A percentile compares a stretch with the other conserved stretches of the same genome.
Evolutionary conservation across 805 yeast species (phyloP).

Genomic region (Teunomyces aglyptinius): DNA sequence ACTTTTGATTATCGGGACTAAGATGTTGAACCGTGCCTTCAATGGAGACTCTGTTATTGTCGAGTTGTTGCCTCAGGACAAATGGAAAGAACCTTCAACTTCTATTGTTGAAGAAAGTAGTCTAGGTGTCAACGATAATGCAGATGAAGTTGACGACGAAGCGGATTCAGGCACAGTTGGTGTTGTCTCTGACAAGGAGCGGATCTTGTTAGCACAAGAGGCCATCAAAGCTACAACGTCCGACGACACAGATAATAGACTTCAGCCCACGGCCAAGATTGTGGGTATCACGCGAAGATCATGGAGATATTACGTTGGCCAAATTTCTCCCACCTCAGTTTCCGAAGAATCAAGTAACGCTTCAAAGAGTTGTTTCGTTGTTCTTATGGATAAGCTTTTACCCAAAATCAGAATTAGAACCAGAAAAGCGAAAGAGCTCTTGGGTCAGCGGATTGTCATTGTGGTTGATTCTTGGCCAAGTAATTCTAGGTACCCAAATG

Average conservation of each 20-base stretch:
- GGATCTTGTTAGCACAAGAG: constrained; percentile 71
- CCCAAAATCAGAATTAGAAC: constrained; percentile 88
- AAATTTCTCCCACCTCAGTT: constrained; percentile 75
- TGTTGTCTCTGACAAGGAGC: constrained; percentile 64
- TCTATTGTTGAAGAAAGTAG: constrained; percentile 75
- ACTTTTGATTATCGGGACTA: constrained; percentile 75
- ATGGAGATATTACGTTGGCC: constrained; percentile 97
- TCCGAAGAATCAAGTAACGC: constrained; percentile 57
- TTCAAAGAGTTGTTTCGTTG: constrained; percentile 75
- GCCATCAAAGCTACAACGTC: constrained; percentile 59
- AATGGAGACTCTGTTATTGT: constrained; percentile 90
- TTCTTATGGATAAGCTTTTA: constrained; percentile 82
- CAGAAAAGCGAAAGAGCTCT: constrained; percentile 74
- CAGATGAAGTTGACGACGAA: constrained; percentile 45
- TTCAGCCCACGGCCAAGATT: constrained; percentile 91
- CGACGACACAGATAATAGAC: constrained; percentile 39
- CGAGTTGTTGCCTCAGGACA: constrained; percentile 77
- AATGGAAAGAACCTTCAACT: constrained; percentile 86
- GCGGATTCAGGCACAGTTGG: constrained; percentile 15
- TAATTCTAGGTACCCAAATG: constrained; percentile 82
- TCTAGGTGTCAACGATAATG: constrained; percentile 57
- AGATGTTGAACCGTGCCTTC: constrained; percentile 84
- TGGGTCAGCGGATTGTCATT: constrained; percentile 88
- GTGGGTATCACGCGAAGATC: constrained; percentile 87
- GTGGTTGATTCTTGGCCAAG: constrained; percentile 93